Evolutionary conservation across 805 yeast genomes (phyloP).

Genomic region (Zygoascus tannicola): DNA sequence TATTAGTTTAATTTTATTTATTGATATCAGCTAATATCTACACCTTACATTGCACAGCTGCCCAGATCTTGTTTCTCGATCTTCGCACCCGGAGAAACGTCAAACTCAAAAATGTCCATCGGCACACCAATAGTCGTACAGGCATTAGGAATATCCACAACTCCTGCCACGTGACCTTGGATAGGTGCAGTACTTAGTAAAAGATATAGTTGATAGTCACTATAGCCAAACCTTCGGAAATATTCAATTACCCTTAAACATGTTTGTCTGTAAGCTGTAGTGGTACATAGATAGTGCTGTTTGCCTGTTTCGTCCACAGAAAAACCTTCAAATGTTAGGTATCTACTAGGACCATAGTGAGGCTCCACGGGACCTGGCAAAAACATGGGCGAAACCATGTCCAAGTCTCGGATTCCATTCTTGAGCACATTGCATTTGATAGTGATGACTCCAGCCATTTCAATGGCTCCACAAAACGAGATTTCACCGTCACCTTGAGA

Average conservation of each 20-base stretch:
- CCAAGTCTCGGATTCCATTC: slow-evolving; percentile 34
- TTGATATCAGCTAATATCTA: too few relatives aligned
- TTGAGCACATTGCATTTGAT: slow-evolving; percentile 35
- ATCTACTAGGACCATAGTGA: slow-evolving; percentile 40
- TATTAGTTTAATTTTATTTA: too few relatives aligned
- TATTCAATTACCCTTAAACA: slow-evolving; percentile 43
- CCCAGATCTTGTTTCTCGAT: slow-evolving; percentile 28
- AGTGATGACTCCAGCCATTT: slow-evolving; percentile 42
- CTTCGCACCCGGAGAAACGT: slow-evolving; percentile 34
- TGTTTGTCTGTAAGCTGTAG: slow-evolving; percentile 44
- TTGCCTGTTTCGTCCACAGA: slow-evolving; percentile 42
- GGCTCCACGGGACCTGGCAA: slow-evolving; percentile 42
- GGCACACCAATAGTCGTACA: slow-evolving; percentile 45
- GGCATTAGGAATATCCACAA: slow-evolving; percentile 45
- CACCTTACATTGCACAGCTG: slow-evolving; percentile 35
- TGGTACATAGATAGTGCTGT: slow-evolving; percentile 39
- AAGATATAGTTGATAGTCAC: slow-evolving; percentile 42
- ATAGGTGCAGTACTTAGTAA: slow-evolving; percentile 41
- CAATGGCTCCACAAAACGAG: slow-evolving; percentile 47
- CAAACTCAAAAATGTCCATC: slow-evolving; percentile 44
- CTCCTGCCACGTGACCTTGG: slow-evolving; percentile 44
- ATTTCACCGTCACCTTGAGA: slow-evolving; percentile 48
- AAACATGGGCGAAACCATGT: slow-evolving; percentile 39
- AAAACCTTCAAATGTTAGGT: slow-evolving; percentile 44
- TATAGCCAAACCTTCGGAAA: slow-evolving; percentile 41